Evolutionary conservation across 2,329 filamentous ascomycete genomes (phyloP).

Genomic region (Lachnum nothofagi): DNA sequence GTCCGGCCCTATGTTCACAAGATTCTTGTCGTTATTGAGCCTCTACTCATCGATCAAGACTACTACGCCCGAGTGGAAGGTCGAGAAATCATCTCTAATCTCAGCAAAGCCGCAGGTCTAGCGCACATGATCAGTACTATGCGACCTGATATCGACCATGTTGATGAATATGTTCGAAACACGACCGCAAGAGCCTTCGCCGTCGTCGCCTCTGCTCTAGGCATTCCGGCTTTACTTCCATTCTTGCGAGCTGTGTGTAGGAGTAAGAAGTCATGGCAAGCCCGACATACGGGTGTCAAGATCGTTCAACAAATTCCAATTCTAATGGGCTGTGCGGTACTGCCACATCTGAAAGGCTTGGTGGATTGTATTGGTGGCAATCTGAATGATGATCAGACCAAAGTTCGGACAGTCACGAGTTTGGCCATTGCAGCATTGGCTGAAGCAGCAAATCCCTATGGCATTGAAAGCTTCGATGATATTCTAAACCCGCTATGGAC

Average conservation of each 20-base stretch:
- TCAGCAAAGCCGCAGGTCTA: slow-evolving; percentile 91
- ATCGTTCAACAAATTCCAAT: slow-evolving; percentile 99
- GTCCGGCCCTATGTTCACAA: slow-evolving; percentile 97
- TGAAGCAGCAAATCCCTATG: slow-evolving; percentile 94
- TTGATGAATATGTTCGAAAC: slow-evolving; percentile 97
- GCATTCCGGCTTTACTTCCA: slow-evolving; percentile 88
- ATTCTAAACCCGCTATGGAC: slow-evolving; percentile 95
- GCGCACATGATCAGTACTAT: slow-evolving; percentile 99
- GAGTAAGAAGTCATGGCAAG: slow-evolving; percentile 99
- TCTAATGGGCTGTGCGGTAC: slow-evolving; percentile 92
- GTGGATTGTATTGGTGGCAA: slow-evolving; percentile 96
- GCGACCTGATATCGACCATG: slow-evolving; percentile 96
- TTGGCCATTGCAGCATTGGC: slow-evolving; percentile 91
- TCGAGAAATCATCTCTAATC: slow-evolving; percentile 96
- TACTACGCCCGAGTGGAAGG: slow-evolving; percentile 98
- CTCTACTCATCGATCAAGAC: slow-evolving; percentile 97
- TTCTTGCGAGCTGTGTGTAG: slow-evolving; percentile 94
- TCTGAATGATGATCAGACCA: slow-evolving; percentile 94
- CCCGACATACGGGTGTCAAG: slow-evolving; percentile 95
- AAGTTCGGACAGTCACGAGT: slow-evolving; percentile 93
- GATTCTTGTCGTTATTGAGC: slow-evolving; percentile 96
- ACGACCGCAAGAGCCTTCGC: slow-evolving; percentile 96
- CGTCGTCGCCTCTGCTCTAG: slow-evolving; percentile 91
- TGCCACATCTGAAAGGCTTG: slow-evolving; percentile 90
- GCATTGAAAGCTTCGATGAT: slow-evolving; percentile 98